phyloP scores from a whole-genome alignment of 2,329 filamentous ascomycete genomes.

The Cercospora citrullina region DNA sequence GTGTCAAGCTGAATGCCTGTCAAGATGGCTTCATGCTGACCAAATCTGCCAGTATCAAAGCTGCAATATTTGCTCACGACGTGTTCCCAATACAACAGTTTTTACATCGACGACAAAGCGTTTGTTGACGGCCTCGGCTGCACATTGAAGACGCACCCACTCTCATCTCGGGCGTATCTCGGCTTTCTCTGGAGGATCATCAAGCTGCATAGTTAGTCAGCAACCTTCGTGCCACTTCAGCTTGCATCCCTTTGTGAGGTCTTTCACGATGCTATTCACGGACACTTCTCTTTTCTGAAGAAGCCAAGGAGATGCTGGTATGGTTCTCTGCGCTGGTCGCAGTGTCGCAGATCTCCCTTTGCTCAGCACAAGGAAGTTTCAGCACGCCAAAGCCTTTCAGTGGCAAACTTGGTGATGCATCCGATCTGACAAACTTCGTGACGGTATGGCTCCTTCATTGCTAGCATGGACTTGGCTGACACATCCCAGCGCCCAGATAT shows the following conservation, averaged over 20 bases:
- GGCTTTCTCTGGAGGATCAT: not conserved
- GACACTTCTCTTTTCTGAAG: not conserved
- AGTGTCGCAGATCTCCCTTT: not conserved
- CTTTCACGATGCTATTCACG: not conserved
- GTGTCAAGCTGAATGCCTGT: no score
- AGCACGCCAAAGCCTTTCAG: not conserved
- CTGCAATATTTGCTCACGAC: not conserved
- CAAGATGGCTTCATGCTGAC: not conserved
- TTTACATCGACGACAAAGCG: not conserved
- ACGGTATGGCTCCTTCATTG: not conserved
- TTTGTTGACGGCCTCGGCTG: not conserved
- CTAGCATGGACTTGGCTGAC: not conserved
- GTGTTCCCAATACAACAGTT: not conserved
- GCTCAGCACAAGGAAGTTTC: not conserved
- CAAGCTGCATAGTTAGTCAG: conserved; percentile 6
- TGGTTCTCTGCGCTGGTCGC: not conserved
- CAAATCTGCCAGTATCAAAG: not conserved
- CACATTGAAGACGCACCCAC: not conserved
- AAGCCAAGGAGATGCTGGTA: not conserved
- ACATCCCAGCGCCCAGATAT: conserved; percentile 24
- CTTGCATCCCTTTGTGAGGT: not conserved
- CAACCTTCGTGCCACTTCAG: conserved; percentile 5
- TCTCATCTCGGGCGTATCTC: conserved; percentile 1
- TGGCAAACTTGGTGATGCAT: conserved; percentile 8
- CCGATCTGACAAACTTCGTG: conserved; percentile 6